phyloP scores from a whole-genome alignment of 352 stramenopile species.

The Globisporangium middletonii region DNA sequence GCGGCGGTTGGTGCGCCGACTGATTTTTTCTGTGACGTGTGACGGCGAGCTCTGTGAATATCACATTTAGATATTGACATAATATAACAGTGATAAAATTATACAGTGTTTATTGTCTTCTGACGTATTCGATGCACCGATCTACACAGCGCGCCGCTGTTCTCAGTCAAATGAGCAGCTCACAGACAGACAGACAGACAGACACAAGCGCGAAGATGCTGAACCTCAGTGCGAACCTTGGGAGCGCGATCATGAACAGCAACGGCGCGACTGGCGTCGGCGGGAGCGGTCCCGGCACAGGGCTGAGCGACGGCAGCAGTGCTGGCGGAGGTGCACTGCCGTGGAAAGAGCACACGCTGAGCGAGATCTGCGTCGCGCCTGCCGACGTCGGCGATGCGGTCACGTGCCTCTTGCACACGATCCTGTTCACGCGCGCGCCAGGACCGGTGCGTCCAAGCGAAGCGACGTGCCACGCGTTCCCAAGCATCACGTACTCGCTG shows the following conservation, averaged over 20 bases:
- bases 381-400: slow-evolving; percentile 58
- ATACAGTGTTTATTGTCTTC: too few relatives aligned
- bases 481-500: slow-evolving; percentile 67
- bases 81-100: too few relatives aligned
- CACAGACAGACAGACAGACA: background rate
- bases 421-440: slow-evolving; percentile 73
- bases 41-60: too few relatives aligned
- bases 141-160: too few relatives aligned
- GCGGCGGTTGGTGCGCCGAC: too few relatives aligned
- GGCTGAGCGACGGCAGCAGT: background rate
- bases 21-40: too few relatives aligned
- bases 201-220: slow-evolving; percentile 1
- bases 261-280: slow-evolving; percentile 2
- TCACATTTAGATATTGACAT: too few relatives aligned
- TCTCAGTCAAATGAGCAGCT: background rate
- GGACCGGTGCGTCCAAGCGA: slow-evolving; percentile 69
- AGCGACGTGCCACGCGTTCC: slow-evolving; percentile 71
- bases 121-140: too few relatives aligned
- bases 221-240: slow-evolving; percentile 12
- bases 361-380: slow-evolving; percentile 50
- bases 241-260: slow-evolving; percentile 9
- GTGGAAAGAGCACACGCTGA: slow-evolving; percentile 61
- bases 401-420: slow-evolving; percentile 70
- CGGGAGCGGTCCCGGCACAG: background rate
- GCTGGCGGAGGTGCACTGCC: slow-evolving; percentile 1